Percentiles rank a stretch among this genome's conserved stretches.
Conservation (phyloP, 257 asterid genomes). For the Solanum bulbocastanum region DNA sequence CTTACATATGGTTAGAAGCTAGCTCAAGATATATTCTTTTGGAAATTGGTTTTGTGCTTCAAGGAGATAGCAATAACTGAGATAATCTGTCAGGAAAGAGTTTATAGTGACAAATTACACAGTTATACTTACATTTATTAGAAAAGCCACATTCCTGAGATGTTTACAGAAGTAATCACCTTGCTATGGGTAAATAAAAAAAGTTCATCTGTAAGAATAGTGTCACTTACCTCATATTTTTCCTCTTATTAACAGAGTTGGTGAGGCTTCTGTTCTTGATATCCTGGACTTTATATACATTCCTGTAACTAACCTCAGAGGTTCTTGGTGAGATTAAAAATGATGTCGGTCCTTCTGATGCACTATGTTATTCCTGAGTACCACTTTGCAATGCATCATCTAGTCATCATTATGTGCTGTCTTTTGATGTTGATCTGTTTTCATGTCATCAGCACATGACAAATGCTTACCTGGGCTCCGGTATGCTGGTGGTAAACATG, state of each 20-base stretch:
- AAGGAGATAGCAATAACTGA: too few species aligned
- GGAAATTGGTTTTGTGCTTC: too few species aligned
- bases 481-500: constrained; percentile 70
- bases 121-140: too few species aligned
- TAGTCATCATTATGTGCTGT: not conserved
- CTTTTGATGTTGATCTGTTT: constrained; percentile 6
- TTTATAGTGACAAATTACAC: too few species aligned
- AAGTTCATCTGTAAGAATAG: too few species aligned
- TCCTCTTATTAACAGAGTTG: not conserved
- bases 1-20: too few species aligned
- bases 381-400: not conserved
- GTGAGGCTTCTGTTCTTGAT: not conserved
- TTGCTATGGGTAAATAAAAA: too few species aligned
- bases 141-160: too few species aligned
- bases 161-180: too few species aligned
- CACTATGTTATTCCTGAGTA: not conserved
- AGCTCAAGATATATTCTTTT: too few species aligned
- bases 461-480: constrained; percentile 78
- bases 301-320: not conserved
- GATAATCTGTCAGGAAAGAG: too few species aligned
- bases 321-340: not conserved
- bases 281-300: not conserved
- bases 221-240: too few species aligned
- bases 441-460: constrained; percentile 70
- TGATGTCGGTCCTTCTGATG: not conserved